These are phyloP conservation scores for Xylaria intraflava DNA, from an alignment of 495 filamentous ascomycete genomes.

Conservation along the genomic window DNA sequence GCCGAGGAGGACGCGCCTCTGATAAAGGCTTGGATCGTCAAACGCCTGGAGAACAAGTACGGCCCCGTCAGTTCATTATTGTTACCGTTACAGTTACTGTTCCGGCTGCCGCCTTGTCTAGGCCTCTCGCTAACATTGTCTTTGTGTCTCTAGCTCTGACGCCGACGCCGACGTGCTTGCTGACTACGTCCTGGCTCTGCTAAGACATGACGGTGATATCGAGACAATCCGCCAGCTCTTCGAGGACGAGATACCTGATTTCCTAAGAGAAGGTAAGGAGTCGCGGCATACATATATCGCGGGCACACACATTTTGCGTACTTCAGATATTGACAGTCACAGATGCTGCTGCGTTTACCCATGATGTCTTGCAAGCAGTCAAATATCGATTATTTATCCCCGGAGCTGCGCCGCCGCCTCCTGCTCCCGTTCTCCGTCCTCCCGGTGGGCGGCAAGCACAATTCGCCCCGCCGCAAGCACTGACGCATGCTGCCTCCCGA, in stretches of 20 bases:
- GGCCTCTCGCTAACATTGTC: constrained; percentile 10
- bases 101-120: neutral
- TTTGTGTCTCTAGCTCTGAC: constrained; percentile 62
- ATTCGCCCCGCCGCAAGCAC: constrained; percentile 17
- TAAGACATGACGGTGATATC: constrained; percentile 71
- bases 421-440: constrained; percentile 14
- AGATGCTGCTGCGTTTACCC: constrained; percentile 70
- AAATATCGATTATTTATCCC: constrained; percentile 57
- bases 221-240: constrained; percentile 66
- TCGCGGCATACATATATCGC: neutral
- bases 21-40: constrained; percentile 85
- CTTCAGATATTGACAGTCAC: neutral
- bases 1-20: constrained; percentile 64
- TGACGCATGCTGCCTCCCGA: constrained; percentile 9
- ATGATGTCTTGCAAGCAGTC: constrained; percentile 74
- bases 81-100: neutral
- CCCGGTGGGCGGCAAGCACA: constrained; percentile 8
- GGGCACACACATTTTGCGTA: neutral
- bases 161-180: constrained; percentile 92
- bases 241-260: constrained; percentile 76
- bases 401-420: constrained; percentile 41
- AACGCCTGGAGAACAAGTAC: constrained; percentile 85
- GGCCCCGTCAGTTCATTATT: constrained; percentile 21
- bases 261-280: constrained; percentile 68
- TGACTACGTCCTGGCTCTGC: constrained; percentile 89